phyloP scores from a whole-genome alignment of 2,329 filamentous ascomycete species.

The Incumbomyces lentus region DNA sequence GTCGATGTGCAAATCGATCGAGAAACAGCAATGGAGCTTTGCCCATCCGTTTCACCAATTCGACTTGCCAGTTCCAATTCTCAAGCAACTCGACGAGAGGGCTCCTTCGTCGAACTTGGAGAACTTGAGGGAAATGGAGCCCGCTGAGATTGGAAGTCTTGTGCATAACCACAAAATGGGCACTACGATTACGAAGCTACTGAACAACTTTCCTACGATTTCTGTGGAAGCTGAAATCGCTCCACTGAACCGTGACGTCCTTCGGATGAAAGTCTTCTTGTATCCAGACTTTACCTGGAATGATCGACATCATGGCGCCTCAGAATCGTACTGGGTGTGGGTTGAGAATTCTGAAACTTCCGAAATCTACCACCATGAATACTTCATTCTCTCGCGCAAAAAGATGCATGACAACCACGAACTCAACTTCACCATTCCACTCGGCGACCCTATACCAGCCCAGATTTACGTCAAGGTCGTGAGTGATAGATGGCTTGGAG shows the following conservation, averaged over 20 bases:
- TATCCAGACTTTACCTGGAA: slow-evolving; percentile 92
- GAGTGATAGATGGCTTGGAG: slow-evolving; percentile 91
- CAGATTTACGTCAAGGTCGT: slow-evolving; percentile 94
- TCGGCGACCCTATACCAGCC: slow-evolving; percentile 83
- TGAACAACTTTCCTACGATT: slow-evolving; percentile 87
- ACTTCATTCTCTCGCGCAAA: slow-evolving; percentile 80
- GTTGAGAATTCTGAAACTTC: slow-evolving; percentile 96
- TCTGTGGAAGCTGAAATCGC: slow-evolving; percentile 89
- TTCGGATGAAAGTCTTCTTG: slow-evolving; percentile 78
- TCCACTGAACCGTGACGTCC: slow-evolving; percentile 84
- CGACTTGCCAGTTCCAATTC: slow-evolving; percentile 70
- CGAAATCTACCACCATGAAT: slow-evolving; percentile 96
- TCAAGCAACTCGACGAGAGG: slow-evolving; percentile 78
- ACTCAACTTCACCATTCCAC: slow-evolving; percentile 91
- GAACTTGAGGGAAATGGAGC: slow-evolving; percentile 81
- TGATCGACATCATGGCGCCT: slow-evolving; percentile 82
- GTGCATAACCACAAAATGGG: slow-evolving; percentile 89
- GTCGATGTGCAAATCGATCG: slow-evolving; percentile 90
- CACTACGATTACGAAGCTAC: slow-evolving; percentile 64
- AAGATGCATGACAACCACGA: slow-evolving; percentile 96
- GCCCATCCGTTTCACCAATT: slow-evolving; percentile 94
- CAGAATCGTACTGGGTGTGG: slow-evolving; percentile 97
- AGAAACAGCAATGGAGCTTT: slow-evolving; percentile 89
- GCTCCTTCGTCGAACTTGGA: slow-evolving; percentile 65
- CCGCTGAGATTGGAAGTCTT: slow-evolving; percentile 76